Evolutionary conservation across 1,284 basidiomycete species (phyloP).

Genomic region (Neonothopanus nambi): DNA sequence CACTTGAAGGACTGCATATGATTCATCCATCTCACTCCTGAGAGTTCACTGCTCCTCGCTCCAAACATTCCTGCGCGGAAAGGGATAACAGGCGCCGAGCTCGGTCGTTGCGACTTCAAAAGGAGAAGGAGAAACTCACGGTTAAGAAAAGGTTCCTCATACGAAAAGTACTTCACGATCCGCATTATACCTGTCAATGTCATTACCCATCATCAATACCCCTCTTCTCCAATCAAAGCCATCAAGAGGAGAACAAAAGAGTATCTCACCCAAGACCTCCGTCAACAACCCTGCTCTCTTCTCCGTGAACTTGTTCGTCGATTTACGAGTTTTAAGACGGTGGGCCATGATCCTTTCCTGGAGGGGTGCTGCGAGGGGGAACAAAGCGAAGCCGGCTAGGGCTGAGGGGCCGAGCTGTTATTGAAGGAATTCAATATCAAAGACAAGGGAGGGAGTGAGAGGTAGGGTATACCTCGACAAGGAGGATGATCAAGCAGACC

Average conservation of each 20-base stretch:
- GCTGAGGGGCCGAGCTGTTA: slow-evolving; percentile 72
- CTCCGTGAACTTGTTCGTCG: slow-evolving; percentile 72
- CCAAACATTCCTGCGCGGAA: slow-evolving; percentile 47
- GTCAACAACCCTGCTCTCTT: slow-evolving; percentile 64
- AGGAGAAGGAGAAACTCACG: slow-evolving; percentile 36
- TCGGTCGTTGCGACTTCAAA: too few species aligned
- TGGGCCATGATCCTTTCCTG: slow-evolving; percentile 72
- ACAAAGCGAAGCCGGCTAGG: slow-evolving; percentile 76
- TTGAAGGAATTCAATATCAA: not conserved
- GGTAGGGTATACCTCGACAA: slow-evolving; percentile 48
- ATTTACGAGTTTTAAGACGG: slow-evolving; percentile 62
- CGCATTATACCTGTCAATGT: slow-evolving; percentile 56
- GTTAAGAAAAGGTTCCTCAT: slow-evolving; percentile 64
- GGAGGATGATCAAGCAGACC: slow-evolving; percentile 61
- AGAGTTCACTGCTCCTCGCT: slow-evolving; percentile 55
- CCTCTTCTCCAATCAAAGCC: not conserved
- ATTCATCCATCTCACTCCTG: slow-evolving; percentile 57
- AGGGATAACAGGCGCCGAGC: not conserved
- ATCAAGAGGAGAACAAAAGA: not conserved
- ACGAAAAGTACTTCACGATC: slow-evolving; percentile 77
- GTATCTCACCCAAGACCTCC: slow-evolving; percentile 54
- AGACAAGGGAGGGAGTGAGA: not conserved
- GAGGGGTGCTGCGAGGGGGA: slow-evolving; percentile 67
- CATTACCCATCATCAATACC: too few species aligned
- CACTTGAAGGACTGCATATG: slow-evolving; percentile 65